A percentile compares a stretch with the other conserved stretches of the same genome.
Evolutionary conservation across 345 rosid genomes (phyloP).

Genomic region (Ailanthus altissimus): DNA sequence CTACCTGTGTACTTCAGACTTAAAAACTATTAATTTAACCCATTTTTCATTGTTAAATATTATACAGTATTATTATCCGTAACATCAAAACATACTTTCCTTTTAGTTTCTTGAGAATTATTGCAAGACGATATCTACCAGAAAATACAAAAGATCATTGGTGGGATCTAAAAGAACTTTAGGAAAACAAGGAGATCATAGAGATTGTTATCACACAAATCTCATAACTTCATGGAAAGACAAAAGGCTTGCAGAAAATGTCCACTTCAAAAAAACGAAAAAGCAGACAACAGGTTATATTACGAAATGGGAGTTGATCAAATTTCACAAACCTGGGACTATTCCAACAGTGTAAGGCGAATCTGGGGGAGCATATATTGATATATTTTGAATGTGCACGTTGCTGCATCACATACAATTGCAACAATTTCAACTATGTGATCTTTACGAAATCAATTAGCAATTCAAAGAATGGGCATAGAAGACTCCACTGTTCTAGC

Average conservation of each 20-base stretch:
- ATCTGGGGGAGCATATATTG: constrained; percentile 52
- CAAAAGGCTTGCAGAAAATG: neutral
- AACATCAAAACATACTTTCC: neutral
- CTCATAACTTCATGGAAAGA: neutral
- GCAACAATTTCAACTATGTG: constrained; percentile 3
- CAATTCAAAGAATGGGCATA: constrained; percentile 1
- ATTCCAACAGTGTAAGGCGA: constrained; percentile 74
- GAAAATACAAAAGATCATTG: neutral
- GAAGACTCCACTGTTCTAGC: neutral
- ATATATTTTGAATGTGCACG: constrained; percentile 59
- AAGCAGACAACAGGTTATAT: neutral
- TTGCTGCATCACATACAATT: constrained; percentile 42
- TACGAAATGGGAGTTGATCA: neutral
- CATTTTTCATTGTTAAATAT: neutral
- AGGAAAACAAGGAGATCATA: neutral
- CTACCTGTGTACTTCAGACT: neutral
- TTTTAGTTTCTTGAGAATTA: neutral
- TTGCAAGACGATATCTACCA: neutral
- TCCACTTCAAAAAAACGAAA: too few relatives aligned
- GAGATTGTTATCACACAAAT: neutral
- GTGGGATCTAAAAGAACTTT: neutral
- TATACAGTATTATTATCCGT: neutral
- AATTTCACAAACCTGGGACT: constrained; percentile 65
- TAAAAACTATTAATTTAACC: neutral
- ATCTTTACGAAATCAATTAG: neutral